A percentile compares a stretch with the other conserved stretches of the same genome.
phyloP scores from a whole-genome alignment of 2,329 filamentous ascomycete species.

The Pseudogymnoascus sp. region DNA sequence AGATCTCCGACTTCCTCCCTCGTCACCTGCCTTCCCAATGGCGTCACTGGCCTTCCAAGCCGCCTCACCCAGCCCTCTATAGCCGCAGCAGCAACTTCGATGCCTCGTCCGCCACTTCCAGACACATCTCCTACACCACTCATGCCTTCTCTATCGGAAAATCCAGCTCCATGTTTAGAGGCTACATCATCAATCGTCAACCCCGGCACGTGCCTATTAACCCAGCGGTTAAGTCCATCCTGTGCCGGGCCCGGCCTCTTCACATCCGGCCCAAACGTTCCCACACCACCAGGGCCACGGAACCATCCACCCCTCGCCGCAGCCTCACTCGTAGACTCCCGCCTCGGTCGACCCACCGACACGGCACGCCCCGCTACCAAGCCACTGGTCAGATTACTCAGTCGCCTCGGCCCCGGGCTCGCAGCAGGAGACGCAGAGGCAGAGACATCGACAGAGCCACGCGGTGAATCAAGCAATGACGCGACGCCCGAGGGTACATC shows the following conservation, averaged over 20 bases:
- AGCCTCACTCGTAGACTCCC: slow-evolving; percentile 32
- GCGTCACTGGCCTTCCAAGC: slow-evolving; percentile 50
- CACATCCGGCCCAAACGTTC: slow-evolving; percentile 67
- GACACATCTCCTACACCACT: slow-evolving; percentile 45
- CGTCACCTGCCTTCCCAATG: slow-evolving; percentile 35
- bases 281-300: slow-evolving; percentile 80
- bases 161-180: slow-evolving; percentile 29
- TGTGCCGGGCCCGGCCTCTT: slow-evolving; percentile 73
- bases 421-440: slow-evolving; percentile 22
- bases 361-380: slow-evolving; percentile 27
- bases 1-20: slow-evolving; percentile 53
- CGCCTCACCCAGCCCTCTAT: slow-evolving; percentile 89
- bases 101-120: slow-evolving; percentile 31
- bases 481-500: background rate
- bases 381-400: slow-evolving; percentile 30
- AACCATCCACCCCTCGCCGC: slow-evolving; percentile 55
- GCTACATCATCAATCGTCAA: slow-evolving; percentile 21
- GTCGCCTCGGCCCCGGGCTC: slow-evolving; percentile 22
- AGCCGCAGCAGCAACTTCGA: slow-evolving; percentile 68
- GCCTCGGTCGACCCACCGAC: slow-evolving; percentile 15
- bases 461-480: background rate
- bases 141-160: background rate
- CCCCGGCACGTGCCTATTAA: slow-evolving; percentile 32
- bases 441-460: slow-evolving; percentile 47
- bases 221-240: slow-evolving; percentile 73